A percentile compares a stretch with the other conserved stretches of the same genome.
Evolutionary conservation across 768 basidiomycete genomes (phyloP).

Genomic region (Boletus subcaerulescens): DNA sequence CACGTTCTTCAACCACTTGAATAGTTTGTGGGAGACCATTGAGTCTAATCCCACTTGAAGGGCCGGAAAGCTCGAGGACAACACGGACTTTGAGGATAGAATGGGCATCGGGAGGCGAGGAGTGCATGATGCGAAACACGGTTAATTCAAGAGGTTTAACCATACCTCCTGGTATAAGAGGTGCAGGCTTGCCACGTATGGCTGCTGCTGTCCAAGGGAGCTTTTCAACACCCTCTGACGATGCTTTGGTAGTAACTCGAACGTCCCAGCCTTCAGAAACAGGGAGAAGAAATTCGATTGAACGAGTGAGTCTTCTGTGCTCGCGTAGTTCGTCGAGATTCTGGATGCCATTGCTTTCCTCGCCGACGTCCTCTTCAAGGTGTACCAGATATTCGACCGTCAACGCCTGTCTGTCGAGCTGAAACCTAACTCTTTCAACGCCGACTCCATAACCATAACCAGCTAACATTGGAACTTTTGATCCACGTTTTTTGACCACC

Average conservation of each 20-base stretch:
- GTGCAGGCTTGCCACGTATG: constrained; percentile 39
- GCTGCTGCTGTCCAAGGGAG: constrained; percentile 73
- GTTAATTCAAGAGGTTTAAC: constrained; percentile 47
- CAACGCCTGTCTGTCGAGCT: constrained; percentile 79
- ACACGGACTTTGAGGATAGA: constrained; percentile 79
- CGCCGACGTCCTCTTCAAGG: constrained; percentile 48
- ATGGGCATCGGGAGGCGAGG: constrained; percentile 66
- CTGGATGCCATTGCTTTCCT: constrained; percentile 26
- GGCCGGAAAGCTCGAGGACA: constrained; percentile 75
- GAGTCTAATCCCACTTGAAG: constrained; percentile 74
- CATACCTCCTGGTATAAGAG: constrained; percentile 30
- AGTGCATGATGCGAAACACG: constrained; percentile 69
- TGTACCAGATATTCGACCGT: constrained; percentile 82
- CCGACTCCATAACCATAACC: constrained; percentile 82
- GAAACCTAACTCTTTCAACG: constrained; percentile 76
- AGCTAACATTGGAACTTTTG: constrained; percentile 67
- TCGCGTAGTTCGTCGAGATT: constrained; percentile 72
- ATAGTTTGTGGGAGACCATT: constrained; percentile 80
- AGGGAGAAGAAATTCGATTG: constrained; percentile 80
- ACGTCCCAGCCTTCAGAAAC: constrained; percentile 83
- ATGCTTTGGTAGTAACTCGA: constrained; percentile 70
- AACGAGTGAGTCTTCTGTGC: constrained; percentile 64
- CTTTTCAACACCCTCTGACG: constrained; percentile 65
- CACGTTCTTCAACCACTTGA: constrained; percentile 61
- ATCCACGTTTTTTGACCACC: constrained; percentile 72